A percentile compares a stretch with the other conserved stretches of the same genome.
These are phyloP conservation scores for Microstroma glucosiphilum DNA, from an alignment of 1,284 basidiomycete species.

Conservation along the genomic window DNA sequence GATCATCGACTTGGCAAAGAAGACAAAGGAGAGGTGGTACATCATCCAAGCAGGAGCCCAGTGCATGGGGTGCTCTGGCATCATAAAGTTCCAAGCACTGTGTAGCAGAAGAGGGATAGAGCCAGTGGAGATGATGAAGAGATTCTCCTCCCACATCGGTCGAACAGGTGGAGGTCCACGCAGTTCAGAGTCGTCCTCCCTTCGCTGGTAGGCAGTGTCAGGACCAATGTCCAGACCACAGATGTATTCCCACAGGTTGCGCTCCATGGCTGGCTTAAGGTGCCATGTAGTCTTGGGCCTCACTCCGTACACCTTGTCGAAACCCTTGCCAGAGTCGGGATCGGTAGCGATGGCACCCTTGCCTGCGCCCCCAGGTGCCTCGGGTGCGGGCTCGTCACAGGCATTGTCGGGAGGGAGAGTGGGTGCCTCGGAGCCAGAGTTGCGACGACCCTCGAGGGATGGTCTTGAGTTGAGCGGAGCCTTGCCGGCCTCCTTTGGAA, in stretches of 20 bases:
- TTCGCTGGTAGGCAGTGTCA: slow-evolving; percentile 27
- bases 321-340: slow-evolving; percentile 26
- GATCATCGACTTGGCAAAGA: slow-evolving; percentile 34
- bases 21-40: slow-evolving; percentile 37
- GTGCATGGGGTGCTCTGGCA: slow-evolving; percentile 38
- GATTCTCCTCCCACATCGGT: slow-evolving; percentile 36
- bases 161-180: slow-evolving; percentile 33
- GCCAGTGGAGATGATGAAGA: slow-evolving; percentile 34
- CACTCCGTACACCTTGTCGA: slow-evolving; percentile 43
- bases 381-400: slow-evolving; percentile 39
- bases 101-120: slow-evolving; percentile 27
- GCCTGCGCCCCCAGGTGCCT: slow-evolving; percentile 32
- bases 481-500: slow-evolving; percentile 25
- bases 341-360: slow-evolving; percentile 36
- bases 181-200: slow-evolving; percentile 21
- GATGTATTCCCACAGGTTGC: slow-evolving; percentile 41
- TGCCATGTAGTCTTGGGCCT: slow-evolving; percentile 45
- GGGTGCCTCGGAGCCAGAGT: slow-evolving; percentile 25
- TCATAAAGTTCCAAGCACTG: slow-evolving; percentile 27
- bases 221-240: slow-evolving; percentile 33
- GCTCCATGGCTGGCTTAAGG: slow-evolving; percentile 30
- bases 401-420: slow-evolving; percentile 40
- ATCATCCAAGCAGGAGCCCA: slow-evolving; percentile 37
- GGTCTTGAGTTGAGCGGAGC: slow-evolving; percentile 18
- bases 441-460: slow-evolving; percentile 24